Percentiles rank a stretch among this genome's conserved stretches.
phyloP scores from a whole-genome alignment of 2,329 filamentous ascomycete species.

The Trichoderma brevicompactum region DNA sequence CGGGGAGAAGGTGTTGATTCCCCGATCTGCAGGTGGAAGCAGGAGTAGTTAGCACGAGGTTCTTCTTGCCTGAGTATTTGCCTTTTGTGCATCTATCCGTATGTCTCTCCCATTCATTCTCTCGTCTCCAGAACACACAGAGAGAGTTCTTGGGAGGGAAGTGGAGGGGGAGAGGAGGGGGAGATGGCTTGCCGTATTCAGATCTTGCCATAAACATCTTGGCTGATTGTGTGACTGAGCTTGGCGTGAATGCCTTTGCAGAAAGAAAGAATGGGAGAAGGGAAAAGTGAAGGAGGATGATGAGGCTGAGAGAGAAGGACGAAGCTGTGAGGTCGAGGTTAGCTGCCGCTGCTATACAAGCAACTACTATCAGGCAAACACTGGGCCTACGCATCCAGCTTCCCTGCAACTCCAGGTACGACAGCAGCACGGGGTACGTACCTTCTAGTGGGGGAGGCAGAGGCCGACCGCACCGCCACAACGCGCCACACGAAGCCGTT shows the following conservation, averaged over 20 bases:
- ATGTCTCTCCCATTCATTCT: background rate
- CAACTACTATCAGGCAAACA: slow-evolving; percentile 43
- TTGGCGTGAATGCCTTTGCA: slow-evolving; percentile 5
- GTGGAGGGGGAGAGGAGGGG: slow-evolving; percentile 35
- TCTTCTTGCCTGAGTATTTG: background rate
- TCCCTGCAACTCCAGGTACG: background rate
- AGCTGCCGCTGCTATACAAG: background rate
- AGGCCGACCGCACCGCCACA: slow-evolving; percentile 24
- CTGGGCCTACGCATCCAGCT: slow-evolving; percentile 43
- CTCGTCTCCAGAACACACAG: background rate
- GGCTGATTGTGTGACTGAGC: slow-evolving; percentile 46
- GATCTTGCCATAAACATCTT: slow-evolving; percentile 99
- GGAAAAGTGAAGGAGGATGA: background rate
- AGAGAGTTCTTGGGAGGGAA: background rate
- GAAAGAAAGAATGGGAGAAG: background rate
- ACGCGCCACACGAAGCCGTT: slow-evolving; percentile 2
- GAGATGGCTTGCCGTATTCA: slow-evolving; percentile 74
- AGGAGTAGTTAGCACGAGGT: slow-evolving; percentile 28
- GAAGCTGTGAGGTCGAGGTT: slow-evolving; percentile 7
- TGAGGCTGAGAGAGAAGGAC: slow-evolving; percentile 30
- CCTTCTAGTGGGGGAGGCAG: slow-evolving; percentile 21
- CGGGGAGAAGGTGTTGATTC: slow-evolving; percentile 99
- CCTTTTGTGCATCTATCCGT: background rate
- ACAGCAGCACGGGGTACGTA: slow-evolving; percentile 9
- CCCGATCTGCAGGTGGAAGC: slow-evolving; percentile 69